These are phyloP conservation scores for Citrus glauca DNA, from an alignment of 345 rosid genomes.

Conservation along the genomic window DNA sequence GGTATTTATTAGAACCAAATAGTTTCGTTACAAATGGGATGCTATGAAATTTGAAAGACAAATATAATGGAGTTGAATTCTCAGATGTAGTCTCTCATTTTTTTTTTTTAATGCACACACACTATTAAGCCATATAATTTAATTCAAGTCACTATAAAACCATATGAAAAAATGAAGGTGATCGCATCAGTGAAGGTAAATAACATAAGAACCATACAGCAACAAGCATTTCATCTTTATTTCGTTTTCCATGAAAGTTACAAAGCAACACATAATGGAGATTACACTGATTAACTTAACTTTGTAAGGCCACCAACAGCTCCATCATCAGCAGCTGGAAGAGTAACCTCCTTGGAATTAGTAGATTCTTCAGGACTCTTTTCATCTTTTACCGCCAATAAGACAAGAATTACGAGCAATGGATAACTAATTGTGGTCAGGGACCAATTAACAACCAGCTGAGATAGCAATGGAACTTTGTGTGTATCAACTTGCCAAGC, in stretches of 20 bases:
- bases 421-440: constrained; percentile 81
- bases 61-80: too few species aligned
- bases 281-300: background rate
- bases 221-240: background rate
- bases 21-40: too few species aligned
- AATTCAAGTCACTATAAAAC: too few species aligned
- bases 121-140: too few species aligned
- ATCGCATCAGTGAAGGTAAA: too few species aligned
- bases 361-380: constrained; percentile 12
- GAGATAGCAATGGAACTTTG: constrained; percentile 54
- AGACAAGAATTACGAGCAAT: constrained; percentile 53
- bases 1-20: too few species aligned
- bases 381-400: constrained; percentile 70
- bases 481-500: constrained; percentile 91
- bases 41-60: too few species aligned
- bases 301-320: background rate
- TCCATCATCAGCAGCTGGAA: background rate
- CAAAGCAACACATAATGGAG: background rate
- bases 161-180: too few species aligned
- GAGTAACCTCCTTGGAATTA: constrained; percentile 1
- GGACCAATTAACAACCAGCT: constrained; percentile 72
- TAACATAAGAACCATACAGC: background rate
- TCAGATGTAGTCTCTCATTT: background rate
- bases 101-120: too few species aligned
- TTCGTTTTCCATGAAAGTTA: background rate